Conservation (phyloP, 148 eudicot genomes). For the Rhododendron griersonianum region DNA sequence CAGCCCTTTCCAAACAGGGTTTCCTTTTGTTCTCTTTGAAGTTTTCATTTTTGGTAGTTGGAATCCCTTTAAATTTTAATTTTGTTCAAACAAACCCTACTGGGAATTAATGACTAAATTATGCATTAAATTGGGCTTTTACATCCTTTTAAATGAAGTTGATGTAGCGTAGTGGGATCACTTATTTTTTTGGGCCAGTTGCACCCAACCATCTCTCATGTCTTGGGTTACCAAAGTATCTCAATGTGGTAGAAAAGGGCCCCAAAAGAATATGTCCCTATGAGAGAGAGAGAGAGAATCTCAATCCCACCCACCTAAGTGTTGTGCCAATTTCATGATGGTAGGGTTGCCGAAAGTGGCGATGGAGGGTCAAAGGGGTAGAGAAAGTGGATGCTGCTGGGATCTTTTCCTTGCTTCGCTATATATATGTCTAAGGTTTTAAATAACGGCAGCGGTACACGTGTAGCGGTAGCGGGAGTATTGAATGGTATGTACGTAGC, state of each 20-base stretch:
- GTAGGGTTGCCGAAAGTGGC: constrained; percentile 13
- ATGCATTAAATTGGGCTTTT: background rate
- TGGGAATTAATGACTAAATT: background rate
- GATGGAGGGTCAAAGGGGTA: constrained; percentile 17
- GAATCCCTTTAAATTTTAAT: background rate
- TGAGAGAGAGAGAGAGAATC: background rate
- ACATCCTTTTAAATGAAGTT: background rate
- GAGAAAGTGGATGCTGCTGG: constrained; percentile 16
- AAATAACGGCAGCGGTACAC: too few species aligned
- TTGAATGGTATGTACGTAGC: too few species aligned
- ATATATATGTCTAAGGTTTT: background rate
- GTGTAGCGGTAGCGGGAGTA: too few species aligned
- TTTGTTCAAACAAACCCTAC: background rate
- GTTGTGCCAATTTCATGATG: constrained; percentile 13
- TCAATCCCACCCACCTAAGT: constrained; percentile 5
- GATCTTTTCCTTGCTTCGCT: constrained; percentile 5
- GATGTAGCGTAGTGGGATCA: background rate
- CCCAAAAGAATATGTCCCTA: background rate
- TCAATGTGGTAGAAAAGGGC: background rate
- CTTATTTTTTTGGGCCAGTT: background rate
- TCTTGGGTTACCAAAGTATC: background rate
- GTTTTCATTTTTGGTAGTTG: background rate
- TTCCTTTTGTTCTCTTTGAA: background rate
- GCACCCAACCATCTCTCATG: background rate
- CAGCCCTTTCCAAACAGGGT: background rate